A percentile compares a stretch with the other conserved stretches of the same genome.
These are phyloP conservation scores for Fusarium buxicola DNA, from an alignment of 2,329 filamentous ascomycete species.

Conservation along the genomic window DNA sequence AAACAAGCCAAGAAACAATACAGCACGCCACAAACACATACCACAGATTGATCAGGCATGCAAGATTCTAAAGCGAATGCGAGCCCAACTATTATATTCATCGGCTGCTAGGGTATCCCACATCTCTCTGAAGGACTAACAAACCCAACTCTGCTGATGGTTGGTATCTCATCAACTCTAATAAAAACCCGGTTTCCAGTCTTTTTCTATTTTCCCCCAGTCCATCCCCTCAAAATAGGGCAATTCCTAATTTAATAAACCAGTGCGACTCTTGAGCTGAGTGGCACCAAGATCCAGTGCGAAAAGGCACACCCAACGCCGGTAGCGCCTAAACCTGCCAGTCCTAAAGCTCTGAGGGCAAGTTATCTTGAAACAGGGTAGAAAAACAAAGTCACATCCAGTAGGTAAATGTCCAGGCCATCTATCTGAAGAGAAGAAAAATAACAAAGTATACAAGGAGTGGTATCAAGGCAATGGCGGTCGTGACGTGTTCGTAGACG, in stretches of 20 bases:
- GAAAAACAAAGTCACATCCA: constrained; percentile 38
- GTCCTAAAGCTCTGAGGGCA: constrained; percentile 16
- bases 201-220: constrained; percentile 20
- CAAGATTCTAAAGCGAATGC: background rate
- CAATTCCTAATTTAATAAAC: constrained; percentile 15
- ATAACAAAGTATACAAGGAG: constrained; percentile 36
- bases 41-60: background rate
- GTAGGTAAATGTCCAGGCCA: constrained; percentile 40
- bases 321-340: constrained; percentile 36
- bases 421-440: constrained; percentile 36
- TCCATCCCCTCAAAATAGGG: constrained; percentile 13
- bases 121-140: constrained; percentile 17
- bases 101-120: constrained; percentile 24
- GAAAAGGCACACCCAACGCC: constrained; percentile 41
- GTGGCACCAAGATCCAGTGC: constrained; percentile 24
- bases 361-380: constrained; percentile 28
- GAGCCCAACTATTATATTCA: constrained; percentile 34
- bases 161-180: constrained; percentile 27
- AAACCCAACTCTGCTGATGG: constrained; percentile 12
- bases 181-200: constrained; percentile 13
- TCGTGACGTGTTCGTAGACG: constrained; percentile 37
- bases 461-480: constrained; percentile 41
- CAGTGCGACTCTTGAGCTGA: constrained; percentile 15
- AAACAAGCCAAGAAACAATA: background rate
- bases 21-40: background rate